Percentiles rank a stretch among this genome's conserved stretches.
These are phyloP conservation scores for Phaeosphaeriaceae sp. DNA, from an alignment of 2,329 filamentous ascomycete species.

Conservation along the genomic window DNA sequence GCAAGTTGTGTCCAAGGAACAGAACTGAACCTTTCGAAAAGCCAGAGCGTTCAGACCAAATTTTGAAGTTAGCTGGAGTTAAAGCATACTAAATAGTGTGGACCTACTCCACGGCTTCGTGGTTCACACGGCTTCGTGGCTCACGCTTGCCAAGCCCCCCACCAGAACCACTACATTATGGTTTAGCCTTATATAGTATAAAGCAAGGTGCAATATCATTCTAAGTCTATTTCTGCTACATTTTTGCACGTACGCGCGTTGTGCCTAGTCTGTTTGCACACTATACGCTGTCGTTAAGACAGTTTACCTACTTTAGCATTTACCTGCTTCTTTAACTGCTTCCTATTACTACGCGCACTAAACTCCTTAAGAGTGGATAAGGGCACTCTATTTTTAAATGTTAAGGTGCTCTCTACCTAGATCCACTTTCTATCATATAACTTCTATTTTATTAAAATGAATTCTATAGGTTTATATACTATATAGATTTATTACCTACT, in stretches of 20 bases:
- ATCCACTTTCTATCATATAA: too few species aligned
- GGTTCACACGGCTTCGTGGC: too few species aligned
- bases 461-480: too few species aligned
- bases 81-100: conserved; percentile 23
- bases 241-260: neutral
- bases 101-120: too few species aligned
- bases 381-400: neutral
- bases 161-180: too few species aligned
- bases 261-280: neutral
- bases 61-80: conserved; percentile 22
- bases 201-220: too few species aligned
- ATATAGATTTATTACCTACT: too few species aligned
- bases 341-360: too few species aligned
- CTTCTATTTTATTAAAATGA: too few species aligned
- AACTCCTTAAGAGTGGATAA: neutral
- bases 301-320: neutral
- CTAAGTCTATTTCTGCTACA: too few species aligned
- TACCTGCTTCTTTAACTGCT: neutral
- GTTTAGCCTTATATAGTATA: too few species aligned
- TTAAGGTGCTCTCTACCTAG: neutral
- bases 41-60: conserved; percentile 19
- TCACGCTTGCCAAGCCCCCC: too few species aligned
- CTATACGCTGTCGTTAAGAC: neutral
- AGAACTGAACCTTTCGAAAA: conserved; percentile 27
- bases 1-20: conserved; percentile 16